Base-by-base conservation (phyloP, 176 grass and related monocot genomes). In the Eleusine coracana region DNA sequence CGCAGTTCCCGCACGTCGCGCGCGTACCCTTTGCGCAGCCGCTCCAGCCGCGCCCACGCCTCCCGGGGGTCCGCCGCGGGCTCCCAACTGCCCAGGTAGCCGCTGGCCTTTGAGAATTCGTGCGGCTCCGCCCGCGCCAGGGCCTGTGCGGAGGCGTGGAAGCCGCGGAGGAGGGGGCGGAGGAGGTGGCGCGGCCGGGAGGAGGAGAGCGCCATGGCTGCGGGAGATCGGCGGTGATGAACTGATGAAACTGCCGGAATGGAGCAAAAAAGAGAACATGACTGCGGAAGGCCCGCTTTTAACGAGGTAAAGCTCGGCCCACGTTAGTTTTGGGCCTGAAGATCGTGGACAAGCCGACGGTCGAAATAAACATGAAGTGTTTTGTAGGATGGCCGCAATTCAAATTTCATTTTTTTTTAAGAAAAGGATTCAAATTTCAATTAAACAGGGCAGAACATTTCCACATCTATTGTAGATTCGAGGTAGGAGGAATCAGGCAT, bases 61-160 rank as follows among this genome's bases (percentile, higher is more conserved):
- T 84, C 64, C 9, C 87, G 68, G 10, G 92, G 93, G 5, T 98
- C 93, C 8, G 38, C 84, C 41, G 80, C 46, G 27, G 87, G 79
- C 6, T 65, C 77, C 96, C 96, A 98, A 78, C 91, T 98, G 27
- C 96, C 92, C 38, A 95, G 75, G 58, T 91, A 90, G 3, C 63
- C 77, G 73, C 86, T 95, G 5, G 96, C 89, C 39, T 83, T 39
- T 14, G 79, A 85, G 74, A 91, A 84, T 18, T 91, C 84, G 76
- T 92, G 89, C 9, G 84, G 92, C 28, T 86, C 80, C 31, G 44
- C 60, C 12, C 80, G 81, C 36, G 77, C 48, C 16, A 86, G 67
- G 6, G 67, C 10, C 79, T 23, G 74, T 31, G 78, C 66, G 23
- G 67, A 82, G 58, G 86, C 81, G 86, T 75, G 85, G 71, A 77